Base-by-base conservation (phyloP, 2,329 filamentous ascomycete species). In the Aspergillus niger region DNA sequence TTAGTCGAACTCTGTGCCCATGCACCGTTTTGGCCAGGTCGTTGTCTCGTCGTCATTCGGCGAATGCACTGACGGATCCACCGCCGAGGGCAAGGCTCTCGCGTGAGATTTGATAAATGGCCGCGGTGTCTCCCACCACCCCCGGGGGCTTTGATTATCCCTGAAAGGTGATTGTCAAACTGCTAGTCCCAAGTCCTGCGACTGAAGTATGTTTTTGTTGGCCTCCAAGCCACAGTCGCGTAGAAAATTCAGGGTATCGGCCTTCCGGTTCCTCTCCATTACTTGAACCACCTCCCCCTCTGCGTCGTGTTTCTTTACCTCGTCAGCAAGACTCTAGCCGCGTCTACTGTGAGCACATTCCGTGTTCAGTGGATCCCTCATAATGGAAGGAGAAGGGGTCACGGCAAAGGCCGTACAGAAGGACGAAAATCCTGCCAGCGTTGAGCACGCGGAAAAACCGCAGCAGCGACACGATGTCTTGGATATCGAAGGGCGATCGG, bases 401-500 rank as follows among this genome's bases (percentile, higher is more conserved):
- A 36, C 53, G 8, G 53, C 44, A 5, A 55, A 55, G n/a, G 24
- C 11, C 5, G 17, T 32, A n/a, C 6, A 44, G 3, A 58, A 63
- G 32, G 55, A 59, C 10, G 50, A 57, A 22, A 39, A n/a, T 10
- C 43, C 58, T 8, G 22, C 57, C 2, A 44, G 48, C 11, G 47
- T 58, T 22, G 62, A 66, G 13, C 65, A 67, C 13, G 49, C 59
- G 4, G 67, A 71, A 48, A 44, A 63, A 36, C 60, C 57, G 2
- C 62, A 54, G 2, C 39, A 44, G 7, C 47, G 32, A 30, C 61
- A 55, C 30, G 60, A 59, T 10, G 55, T 70, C 17, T 65, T 65
- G 30, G 72, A 74, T 44, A 24, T 73, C 8, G 72, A 74, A 50
- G 57, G 60, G 7, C 67, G 62, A 3, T 51, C 65, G 10, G 55